These are phyloP conservation scores for Blastomyces emzantsi DNA, from an alignment of 2,329 filamentous ascomycete genomes.

Conservation along the genomic window DNA sequence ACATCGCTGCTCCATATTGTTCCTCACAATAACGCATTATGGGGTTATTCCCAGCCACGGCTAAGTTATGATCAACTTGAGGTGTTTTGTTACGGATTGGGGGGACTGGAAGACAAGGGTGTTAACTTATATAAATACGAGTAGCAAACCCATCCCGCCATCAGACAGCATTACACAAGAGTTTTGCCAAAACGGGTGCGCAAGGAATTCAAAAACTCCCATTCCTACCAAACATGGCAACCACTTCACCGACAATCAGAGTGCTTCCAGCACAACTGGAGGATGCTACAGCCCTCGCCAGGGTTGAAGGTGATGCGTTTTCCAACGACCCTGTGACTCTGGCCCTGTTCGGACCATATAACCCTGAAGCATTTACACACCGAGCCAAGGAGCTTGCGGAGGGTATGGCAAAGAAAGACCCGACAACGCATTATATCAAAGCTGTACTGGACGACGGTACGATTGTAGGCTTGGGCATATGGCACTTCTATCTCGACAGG, in stretches of 20 bases:
- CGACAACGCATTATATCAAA: not conserved
- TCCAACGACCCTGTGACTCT: constrained; percentile 6
- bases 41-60: too few relatives aligned
- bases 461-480: constrained; percentile 15
- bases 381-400: constrained; percentile 8
- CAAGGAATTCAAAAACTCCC: not conserved
- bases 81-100: not conserved
- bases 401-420: constrained; percentile 4
- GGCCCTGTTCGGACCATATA: constrained; percentile 9
- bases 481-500: constrained; percentile 17
- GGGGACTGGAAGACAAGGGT: not conserved
- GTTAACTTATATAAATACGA: not conserved
- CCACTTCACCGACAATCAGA: constrained; percentile 10
- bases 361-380: not conserved
- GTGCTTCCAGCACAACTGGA: constrained; percentile 16
- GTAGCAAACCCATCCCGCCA: not conserved
- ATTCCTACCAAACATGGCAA: not conserved
- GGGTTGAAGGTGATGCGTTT: constrained; percentile 35
- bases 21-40: too few relatives aligned
- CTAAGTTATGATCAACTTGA: not conserved
- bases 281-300: constrained; percentile 14
- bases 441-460: constrained; percentile 14
- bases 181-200: not conserved
- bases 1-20: too few relatives aligned
- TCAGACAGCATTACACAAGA: not conserved